These are phyloP conservation scores for Monosporascus sp. DNA, from an alignment of 2,329 filamentous ascomycete genomes.

Conservation along the genomic window DNA sequence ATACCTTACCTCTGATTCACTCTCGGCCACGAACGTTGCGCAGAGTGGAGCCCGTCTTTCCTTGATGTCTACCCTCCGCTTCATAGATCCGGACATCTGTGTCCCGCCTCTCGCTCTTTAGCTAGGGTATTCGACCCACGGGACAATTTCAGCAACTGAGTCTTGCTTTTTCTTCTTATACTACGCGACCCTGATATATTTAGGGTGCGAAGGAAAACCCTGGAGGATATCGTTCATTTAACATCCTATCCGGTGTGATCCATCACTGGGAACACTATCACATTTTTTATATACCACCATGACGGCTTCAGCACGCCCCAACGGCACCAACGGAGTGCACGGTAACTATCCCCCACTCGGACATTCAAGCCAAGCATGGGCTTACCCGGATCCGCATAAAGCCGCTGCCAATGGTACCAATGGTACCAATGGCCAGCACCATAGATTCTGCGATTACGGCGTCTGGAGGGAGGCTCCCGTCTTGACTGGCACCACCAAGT, in stretches of 20 bases:
- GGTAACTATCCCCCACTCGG: slow-evolving; percentile 13
- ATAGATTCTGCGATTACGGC: slow-evolving; percentile 52
- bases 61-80: not conserved
- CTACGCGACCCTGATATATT: not conserved
- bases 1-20: not conserved
- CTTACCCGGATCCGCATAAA: slow-evolving; percentile 10
- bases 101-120: not conserved
- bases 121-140: not conserved
- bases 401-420: slow-evolving; percentile 11
- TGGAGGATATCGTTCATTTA: not conserved
- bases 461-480: slow-evolving; percentile 70
- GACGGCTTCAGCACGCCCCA: slow-evolving; percentile 18
- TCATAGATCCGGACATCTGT: not conserved
- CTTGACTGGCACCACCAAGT: slow-evolving; percentile 64
- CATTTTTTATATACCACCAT: slow-evolving; percentile 9
- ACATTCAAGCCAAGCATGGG: not conserved
- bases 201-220: not conserved
- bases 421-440: slow-evolving; percentile 11
- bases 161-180: not conserved
- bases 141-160: not conserved
- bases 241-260: not conserved
- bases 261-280: not conserved
- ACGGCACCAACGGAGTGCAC: slow-evolving; percentile 21
- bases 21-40: not conserved
- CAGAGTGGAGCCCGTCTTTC: not conserved